phyloP scores from a whole-genome alignment of 805 yeast genomes.

The Lipomyces spencermartinsiae region DNA sequence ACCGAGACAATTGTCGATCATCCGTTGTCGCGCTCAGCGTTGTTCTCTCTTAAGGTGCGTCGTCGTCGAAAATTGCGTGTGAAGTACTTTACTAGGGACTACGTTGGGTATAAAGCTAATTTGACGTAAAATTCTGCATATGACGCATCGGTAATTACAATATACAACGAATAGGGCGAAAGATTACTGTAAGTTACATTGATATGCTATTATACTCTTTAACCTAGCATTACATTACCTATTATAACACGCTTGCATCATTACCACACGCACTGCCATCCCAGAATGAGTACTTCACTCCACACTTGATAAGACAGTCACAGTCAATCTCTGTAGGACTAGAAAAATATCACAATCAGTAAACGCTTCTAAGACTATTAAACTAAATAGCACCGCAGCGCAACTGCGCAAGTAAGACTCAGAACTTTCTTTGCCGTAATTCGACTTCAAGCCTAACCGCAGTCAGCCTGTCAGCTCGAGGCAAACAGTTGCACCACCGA shows the following conservation, averaged over 20 bases:
- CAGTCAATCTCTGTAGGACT: not conserved
- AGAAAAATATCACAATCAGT: not conserved
- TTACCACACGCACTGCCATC: not conserved
- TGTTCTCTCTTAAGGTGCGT: not conserved
- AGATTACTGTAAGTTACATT: not conserved
- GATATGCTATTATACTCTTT: not conserved
- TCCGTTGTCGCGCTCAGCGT: not conserved
- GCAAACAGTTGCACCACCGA: not conserved
- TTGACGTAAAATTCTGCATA: too few species aligned
- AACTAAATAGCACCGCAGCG: not conserved
- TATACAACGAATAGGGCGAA: not conserved
- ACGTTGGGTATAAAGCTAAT: not conserved
- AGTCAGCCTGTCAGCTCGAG: not conserved
- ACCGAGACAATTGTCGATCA: not conserved
- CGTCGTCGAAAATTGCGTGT: too few species aligned
- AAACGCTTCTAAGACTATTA: not conserved
- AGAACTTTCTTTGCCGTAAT: slow-evolving; percentile 12
- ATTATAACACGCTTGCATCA: not conserved
- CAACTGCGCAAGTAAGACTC: slow-evolving; percentile 7
- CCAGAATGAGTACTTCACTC: not conserved
- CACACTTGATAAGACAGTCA: not conserved
- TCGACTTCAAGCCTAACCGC: slow-evolving; percentile 5
- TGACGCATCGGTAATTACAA: not conserved
- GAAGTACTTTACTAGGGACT: too few species aligned
- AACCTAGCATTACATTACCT: not conserved